Evolutionary conservation across 2,329 filamentous ascomycete species (phyloP).

Genomic region (Epichloe glyceriae): DNA sequence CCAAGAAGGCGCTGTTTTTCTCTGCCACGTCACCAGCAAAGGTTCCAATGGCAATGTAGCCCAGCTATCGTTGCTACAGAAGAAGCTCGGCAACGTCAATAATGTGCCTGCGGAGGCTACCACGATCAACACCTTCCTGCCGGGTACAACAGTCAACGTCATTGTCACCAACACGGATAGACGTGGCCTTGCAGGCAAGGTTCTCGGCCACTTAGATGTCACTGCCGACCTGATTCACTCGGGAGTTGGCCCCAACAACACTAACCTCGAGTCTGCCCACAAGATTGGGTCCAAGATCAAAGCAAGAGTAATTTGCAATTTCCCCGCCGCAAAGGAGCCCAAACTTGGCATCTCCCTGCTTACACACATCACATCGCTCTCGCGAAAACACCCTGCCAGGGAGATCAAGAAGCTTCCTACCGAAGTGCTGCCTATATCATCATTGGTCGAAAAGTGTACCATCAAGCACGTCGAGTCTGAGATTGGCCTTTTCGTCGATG

Average conservation of each 20-base stretch:
- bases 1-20: conserved; percentile 70
- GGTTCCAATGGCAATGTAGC: conserved; percentile 69
- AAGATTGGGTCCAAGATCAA: conserved; percentile 76
- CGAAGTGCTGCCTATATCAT: conserved; percentile 54
- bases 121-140: conserved; percentile 79
- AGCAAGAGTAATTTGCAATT: conserved; percentile 77
- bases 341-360: conserved; percentile 83
- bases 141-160: conserved; percentile 80
- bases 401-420: conserved; percentile 36
- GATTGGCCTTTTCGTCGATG: conserved; percentile 67
- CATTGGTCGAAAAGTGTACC: conserved; percentile 62
- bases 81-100: conserved; percentile 53
- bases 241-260: conserved; percentile 54
- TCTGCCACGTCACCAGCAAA: conserved; percentile 69
- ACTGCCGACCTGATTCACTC: conserved; percentile 88
- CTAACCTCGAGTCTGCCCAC: conserved; percentile 63
- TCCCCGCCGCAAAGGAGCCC: conserved; percentile 62
- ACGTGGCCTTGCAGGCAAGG: conserved; percentile 73
- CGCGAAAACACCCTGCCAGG: conserved; percentile 25
- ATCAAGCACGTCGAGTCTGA: conserved; percentile 68
- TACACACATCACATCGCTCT: conserved; percentile 64
- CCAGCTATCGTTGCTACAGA: conserved; percentile 67
- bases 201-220: conserved; percentile 82
- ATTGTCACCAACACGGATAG: conserved; percentile 63
- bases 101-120: conserved; percentile 62